Evolutionary conservation across 257 asterid genomes (phyloP), one percentile per base, ranked within the genome.

Genomic region (Lithospermum erythrorhizon): DNA sequence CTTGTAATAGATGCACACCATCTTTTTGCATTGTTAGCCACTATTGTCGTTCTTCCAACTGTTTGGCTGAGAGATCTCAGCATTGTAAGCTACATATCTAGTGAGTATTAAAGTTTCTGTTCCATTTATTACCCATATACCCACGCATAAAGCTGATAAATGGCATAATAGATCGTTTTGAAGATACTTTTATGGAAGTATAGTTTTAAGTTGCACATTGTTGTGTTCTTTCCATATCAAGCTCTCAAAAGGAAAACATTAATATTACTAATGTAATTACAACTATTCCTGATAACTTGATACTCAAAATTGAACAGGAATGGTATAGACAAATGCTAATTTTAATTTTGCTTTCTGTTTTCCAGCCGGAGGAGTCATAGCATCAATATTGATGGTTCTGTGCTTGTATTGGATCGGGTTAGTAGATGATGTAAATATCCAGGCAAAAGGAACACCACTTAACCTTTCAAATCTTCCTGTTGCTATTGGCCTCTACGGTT

Each of bases 281-380:
- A n/a, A n/a, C n/a, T n/a, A n/a, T n/a, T n/a, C n/a, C n/a, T n/a
- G n/a, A n/a, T n/a, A n/a, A n/a, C n/a, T n/a, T n/a, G n/a, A n/a
- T n/a, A n/a, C n/a, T n/a, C n/a, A n/a, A n/a, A n/a, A n/a, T n/a
- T n/a, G n/a, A n/a, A n/a, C n/a, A n/a, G n/a, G n/a, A n/a, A n/a
- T n/a, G n/a, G n/a, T n/a, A n/a, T n/a, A n/a, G n/a, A n/a, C n/a
- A n/a, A n/a, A n/a, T n/a, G n/a, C n/a, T n/a, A n/a, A n/a, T n/a
- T n/a, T n/a, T n/a, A n/a, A n/a, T n/a, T n/a, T 27, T 27, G 32
- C 32, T 27, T 27, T 27, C 32, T 3, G 5, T 77, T 52, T 29
- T 63, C 59, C 79, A 91, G 98, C 90, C 54, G 98, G 99, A 7
- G 99, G 99, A 77, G 99, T 93, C 55, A 18, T 93, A 62, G 99